Evolutionary conservation across 768 basidiomycete species (phyloP).

Genomic region (Scleroderma bovista): DNA sequence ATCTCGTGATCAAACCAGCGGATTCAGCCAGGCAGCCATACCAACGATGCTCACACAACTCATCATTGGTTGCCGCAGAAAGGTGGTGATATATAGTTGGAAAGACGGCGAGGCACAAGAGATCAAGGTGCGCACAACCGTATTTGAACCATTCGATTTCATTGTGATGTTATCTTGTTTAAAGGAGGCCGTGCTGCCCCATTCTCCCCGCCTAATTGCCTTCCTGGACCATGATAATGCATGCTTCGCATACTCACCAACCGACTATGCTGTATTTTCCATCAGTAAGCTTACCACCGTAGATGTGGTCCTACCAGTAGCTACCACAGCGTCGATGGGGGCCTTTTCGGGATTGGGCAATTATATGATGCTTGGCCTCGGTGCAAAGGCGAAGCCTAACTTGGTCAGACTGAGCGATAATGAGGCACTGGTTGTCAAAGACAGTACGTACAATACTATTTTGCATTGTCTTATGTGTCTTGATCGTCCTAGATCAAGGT

Average conservation of each 20-base stretch:
- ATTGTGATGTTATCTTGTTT: not conserved
- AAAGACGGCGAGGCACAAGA: conserved; percentile 77
- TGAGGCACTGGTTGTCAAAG: conserved; percentile 71
- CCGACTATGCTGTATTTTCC: conserved; percentile 61
- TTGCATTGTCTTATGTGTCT: not conserved
- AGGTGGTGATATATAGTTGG: conserved; percentile 82
- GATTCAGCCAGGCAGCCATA: conserved; percentile 31
- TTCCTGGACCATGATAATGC: conserved; percentile 60
- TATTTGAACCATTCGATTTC: not conserved
- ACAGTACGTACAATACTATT: conserved; percentile 49
- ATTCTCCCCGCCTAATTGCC: conserved; percentile 81
- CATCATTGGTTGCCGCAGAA: conserved; percentile 80
- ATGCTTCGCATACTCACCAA: conserved; percentile 77
- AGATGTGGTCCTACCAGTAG: conserved; percentile 45
- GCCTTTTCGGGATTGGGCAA: conserved; percentile 74
- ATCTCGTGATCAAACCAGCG: conserved; percentile 17
- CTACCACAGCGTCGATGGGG: conserved; percentile 44
- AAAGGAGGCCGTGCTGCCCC: conserved; percentile 79
- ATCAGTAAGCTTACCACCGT: conserved; percentile 51
- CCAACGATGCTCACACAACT: conserved; percentile 71
- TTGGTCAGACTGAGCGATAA: conserved; percentile 49
- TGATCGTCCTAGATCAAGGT: conserved; percentile 50
- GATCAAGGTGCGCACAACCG: conserved; percentile 45
- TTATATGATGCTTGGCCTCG: conserved; percentile 81
- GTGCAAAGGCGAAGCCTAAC: conserved; percentile 64